Percentiles rank a stretch among this genome's conserved stretches.
Conservation (phyloP, 306 rosid species). For the Vigna trinervia region DNA sequence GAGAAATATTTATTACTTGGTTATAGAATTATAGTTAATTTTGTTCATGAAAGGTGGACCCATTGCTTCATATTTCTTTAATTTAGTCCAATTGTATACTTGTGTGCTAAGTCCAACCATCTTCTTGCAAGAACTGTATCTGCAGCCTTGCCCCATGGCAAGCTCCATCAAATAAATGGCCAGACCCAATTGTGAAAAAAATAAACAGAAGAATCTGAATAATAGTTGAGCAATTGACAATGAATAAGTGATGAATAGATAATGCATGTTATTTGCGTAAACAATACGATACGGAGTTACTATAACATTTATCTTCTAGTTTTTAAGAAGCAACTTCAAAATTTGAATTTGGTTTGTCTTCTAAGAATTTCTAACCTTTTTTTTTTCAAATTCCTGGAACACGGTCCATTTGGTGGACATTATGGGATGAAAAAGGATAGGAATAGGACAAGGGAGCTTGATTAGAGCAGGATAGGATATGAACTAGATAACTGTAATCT, state of each 20-base stretch:
- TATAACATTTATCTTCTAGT: not conserved
- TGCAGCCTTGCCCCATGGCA: slow-evolving; percentile 14
- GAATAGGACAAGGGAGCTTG: not conserved
- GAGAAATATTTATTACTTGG: slow-evolving; percentile 3
- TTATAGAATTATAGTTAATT: slow-evolving; percentile 15
- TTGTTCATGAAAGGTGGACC: not conserved
- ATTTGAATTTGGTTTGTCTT: slow-evolving; percentile 29
- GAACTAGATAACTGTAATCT: no score
- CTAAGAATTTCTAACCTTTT: slow-evolving; percentile 30
- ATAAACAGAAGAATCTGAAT: slow-evolving; percentile 20
- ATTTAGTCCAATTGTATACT: not conserved
- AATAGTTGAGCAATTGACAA: slow-evolving; percentile 26
- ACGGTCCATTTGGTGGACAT: not conserved
- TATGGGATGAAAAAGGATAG: not conserved
- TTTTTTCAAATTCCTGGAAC: not conserved
- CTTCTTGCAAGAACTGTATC: slow-evolving; percentile 20
- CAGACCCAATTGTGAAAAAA: not conserved
- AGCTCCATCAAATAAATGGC: slow-evolving; percentile 29
- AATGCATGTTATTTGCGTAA: slow-evolving; percentile 20
- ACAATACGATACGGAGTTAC: slow-evolving; percentile 19
- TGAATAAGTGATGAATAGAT: slow-evolving; percentile 28
- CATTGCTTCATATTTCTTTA: slow-evolving; percentile 17
- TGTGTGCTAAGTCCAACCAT: slow-evolving; percentile 12
- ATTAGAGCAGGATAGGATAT: not conserved
- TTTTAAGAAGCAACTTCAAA: slow-evolving; percentile 9